Evolutionary conservation across 129 eudicot species (phyloP), one percentile per base, ranked within the genome.

Genomic region (Solidago caesia): DNA sequence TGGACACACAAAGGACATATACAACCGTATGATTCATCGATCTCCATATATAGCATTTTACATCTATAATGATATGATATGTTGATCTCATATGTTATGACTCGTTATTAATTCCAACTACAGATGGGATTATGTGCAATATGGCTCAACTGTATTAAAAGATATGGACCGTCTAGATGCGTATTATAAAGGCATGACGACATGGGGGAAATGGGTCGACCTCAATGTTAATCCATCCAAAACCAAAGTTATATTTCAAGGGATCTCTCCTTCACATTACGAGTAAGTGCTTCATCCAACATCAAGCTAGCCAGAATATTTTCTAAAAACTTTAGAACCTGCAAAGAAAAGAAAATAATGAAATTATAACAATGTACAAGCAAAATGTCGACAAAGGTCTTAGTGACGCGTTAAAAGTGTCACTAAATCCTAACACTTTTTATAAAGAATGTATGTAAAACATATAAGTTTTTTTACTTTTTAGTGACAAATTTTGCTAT

Each of bases 171-270:
- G 96, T 53, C 61, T 88, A 10, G 51, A 60, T 13, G 97, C 97
- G 16, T 91, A 80, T 76, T 91, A 76, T 71, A 91, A 85, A 67
- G 97, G 97, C 14, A 55, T 91, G 85, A 84, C 85, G 48, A 91
- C 97, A 55, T 91, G 97, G 97, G 92, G 80, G 11, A 75, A 74
- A 77, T 91, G 97, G 97, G 96, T 91, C 49, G 87, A 88, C n/a
- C 82, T 48, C 4, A 88, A 91, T 44, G 77, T 91, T 16, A 75
- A 88, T 48, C 86, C 96, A 14, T 43, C 90, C 15, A 86, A 81
- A 70, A 88, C 97, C 62, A 88, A 85, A 74, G 96, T 91, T 53
- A 81, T 84, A 79, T 91, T 91, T 49, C 97, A 84, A 61, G 97
- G 97, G 69, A 86, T 91, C 33, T 88, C 97, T 71, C 97, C 97